Percentiles rank a stretch among this genome's conserved stretches.
Evolutionary conservation across 2,329 filamentous ascomycete genomes (phyloP).

Genomic region (Alternaria longipes): DNA sequence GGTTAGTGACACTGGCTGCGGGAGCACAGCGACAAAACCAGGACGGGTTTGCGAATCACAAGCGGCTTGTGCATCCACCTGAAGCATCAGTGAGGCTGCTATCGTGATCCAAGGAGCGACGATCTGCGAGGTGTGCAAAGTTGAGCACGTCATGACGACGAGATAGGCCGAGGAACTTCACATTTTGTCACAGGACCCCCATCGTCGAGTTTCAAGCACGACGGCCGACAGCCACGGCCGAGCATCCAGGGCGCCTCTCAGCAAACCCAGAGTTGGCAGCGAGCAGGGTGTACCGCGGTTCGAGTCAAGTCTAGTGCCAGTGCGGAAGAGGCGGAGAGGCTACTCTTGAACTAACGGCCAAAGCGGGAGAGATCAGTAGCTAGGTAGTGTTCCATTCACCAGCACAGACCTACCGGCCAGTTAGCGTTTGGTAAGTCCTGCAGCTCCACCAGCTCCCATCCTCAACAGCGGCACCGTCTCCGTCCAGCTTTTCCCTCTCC

Average conservation of each 20-base stretch:
- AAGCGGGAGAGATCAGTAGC: conserved; percentile 25
- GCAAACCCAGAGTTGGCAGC: neutral
- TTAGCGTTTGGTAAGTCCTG: conserved; percentile 17
- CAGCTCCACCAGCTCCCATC: conserved; percentile 31
- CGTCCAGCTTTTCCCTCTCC: conserved; percentile 15
- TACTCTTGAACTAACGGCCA: conserved; percentile 24
- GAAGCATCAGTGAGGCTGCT: conserved; percentile 1
- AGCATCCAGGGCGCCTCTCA: neutral
- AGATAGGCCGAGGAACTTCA: conserved; percentile 9
- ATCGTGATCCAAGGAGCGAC: conserved; percentile 7
- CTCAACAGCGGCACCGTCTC: conserved; percentile 32
- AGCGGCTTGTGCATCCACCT: conserved; percentile 3
- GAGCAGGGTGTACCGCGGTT: conserved; percentile 8
- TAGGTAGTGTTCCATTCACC: conserved; percentile 14
- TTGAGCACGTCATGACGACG: conserved; percentile 12
- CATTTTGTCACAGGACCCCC: neutral
- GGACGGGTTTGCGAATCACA: conserved; percentile 13
- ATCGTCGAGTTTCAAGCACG: neutral
- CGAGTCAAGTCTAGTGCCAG: conserved; percentile 13
- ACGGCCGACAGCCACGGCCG: neutral
- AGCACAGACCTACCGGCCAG: conserved; percentile 10
- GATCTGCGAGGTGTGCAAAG: conserved; percentile 4
- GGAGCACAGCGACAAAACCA: conserved; percentile 23
- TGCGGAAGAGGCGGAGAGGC: conserved; percentile 26
- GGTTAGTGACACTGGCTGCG: conserved; percentile 21